A percentile compares a stretch with the other conserved stretches of the same genome.
Evolutionary conservation across 352 stramenopile species (phyloP).

Genomic region (Pelagophyceae sp.): DNA sequence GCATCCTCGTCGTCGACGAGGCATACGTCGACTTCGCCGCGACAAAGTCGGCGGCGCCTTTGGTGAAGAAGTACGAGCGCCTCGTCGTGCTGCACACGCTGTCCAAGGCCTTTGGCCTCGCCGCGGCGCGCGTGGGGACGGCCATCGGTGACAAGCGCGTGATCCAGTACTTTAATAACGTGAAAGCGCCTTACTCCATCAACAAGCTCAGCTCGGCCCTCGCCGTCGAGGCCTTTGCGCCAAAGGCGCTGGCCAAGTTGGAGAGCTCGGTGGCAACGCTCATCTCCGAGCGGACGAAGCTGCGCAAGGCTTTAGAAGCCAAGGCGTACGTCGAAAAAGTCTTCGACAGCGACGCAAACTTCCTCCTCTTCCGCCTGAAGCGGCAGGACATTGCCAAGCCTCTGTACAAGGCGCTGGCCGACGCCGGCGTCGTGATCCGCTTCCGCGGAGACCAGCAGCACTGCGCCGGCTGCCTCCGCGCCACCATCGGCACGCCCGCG

Average conservation of each 20-base stretch:
- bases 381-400: slow-evolving; percentile 71
- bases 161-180: slow-evolving; percentile 96
- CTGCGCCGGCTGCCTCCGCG: slow-evolving; percentile 83
- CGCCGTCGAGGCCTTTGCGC: slow-evolving; percentile 51
- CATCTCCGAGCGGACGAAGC: slow-evolving; percentile 61
- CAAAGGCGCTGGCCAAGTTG: slow-evolving; percentile 33
- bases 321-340: slow-evolving; percentile 83
- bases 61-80: slow-evolving; percentile 81
- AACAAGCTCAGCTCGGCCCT: slow-evolving; percentile 85
- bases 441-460: slow-evolving; percentile 91
- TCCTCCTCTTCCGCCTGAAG: slow-evolving; percentile 86
- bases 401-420: slow-evolving; percentile 86
- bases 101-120: slow-evolving; percentile 94
- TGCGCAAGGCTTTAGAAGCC: slow-evolving; percentile 66
- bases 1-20: slow-evolving; percentile 95
- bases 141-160: slow-evolving; percentile 77
- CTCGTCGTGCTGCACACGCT: slow-evolving; percentile 94
- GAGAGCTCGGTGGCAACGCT: slow-evolving; percentile 31
- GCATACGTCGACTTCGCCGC: slow-evolving; percentile 93
- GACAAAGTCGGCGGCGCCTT: slow-evolving; percentile 39
- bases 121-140: slow-evolving; percentile 78
- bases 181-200: slow-evolving; percentile 98
- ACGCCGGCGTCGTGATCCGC: slow-evolving; percentile 83
- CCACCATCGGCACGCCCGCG: slow-evolving; percentile 80
- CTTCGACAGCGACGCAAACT: slow-evolving; percentile 91